Evolutionary conservation across 345 rosid genomes (phyloP), one percentile per base, ranked within the genome.

Genomic region (Arabis hirsuta): DNA sequence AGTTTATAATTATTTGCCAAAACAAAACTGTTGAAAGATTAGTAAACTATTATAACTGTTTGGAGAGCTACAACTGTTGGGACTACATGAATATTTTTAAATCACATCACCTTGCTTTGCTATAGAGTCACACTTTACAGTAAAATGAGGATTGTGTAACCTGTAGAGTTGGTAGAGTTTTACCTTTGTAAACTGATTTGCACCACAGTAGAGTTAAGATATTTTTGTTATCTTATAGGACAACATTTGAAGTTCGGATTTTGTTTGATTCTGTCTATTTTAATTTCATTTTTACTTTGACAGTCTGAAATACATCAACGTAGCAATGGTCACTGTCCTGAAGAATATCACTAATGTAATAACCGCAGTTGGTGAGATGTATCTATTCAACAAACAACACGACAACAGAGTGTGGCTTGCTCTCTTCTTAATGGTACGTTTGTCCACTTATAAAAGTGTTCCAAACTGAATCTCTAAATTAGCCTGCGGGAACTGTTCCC

Each of bases 291-390:
- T 3, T 55, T 79, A 14, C 32, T 46, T 78, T 71, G 78, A 84
- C 98, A 95, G 99, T 64, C 81, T 95, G 83, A 95, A 84, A 81
- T 90, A 91, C 81, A 95, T 95, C 65, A 95, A 90, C 80, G 97
- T 95, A n/a, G 98, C 98, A 75, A 95, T 91, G 99, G 98, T 95
- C 76, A 91, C 98, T 3, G 94, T 90, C 69, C 82, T 95, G 82
- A 95, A 95, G 92, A 95, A 95, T 83, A 96, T 95, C 51, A 91
- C 99, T 59, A 95, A 95, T 71, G 98, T 95, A 65, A 88, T 95
- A 55, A 91, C 99, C 53, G 99, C 98, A 24, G 72, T 91, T 62
- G 99, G 99, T 14, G 99, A 95, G 81, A 95, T 95, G 99, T 95
- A 95, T 81, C 81, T 95, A 43, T 91, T 95, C 79, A 79, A 73